A percentile compares a stretch with the other conserved stretches of the same genome.
phyloP scores from a whole-genome alignment of 2,329 filamentous ascomycete species.

The Claviceps sp. region DNA sequence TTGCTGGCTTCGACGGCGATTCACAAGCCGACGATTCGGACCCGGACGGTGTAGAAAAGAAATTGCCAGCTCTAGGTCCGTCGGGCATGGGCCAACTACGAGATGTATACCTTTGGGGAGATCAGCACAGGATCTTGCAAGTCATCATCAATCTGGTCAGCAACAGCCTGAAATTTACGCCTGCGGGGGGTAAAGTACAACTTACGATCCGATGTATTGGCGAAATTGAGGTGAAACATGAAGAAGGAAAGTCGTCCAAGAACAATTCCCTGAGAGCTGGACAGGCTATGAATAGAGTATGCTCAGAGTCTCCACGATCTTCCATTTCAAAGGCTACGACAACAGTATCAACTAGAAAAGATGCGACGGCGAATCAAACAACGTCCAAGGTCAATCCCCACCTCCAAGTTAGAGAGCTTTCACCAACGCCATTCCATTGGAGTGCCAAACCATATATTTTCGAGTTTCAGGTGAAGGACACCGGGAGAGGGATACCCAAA shows the following conservation, averaged over 20 bases:
- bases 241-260: constrained; percentile 37
- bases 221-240: constrained; percentile 33
- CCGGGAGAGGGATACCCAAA: constrained; percentile 71
- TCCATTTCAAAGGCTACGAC: constrained; percentile 28
- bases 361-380: constrained; percentile 40
- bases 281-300: constrained; percentile 30
- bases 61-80: constrained; percentile 47
- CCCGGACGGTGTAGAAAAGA: constrained; percentile 19
- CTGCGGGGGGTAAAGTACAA: constrained; percentile 58
- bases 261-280: constrained; percentile 24
- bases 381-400: constrained; percentile 39
- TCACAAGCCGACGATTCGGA: constrained; percentile 19
- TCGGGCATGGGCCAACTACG: constrained; percentile 55
- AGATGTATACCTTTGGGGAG: constrained; percentile 85
- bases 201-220: constrained; percentile 63
- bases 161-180: constrained; percentile 87
- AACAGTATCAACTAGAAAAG: constrained; percentile 7
- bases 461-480: constrained; percentile 82
- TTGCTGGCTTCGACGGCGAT: constrained; percentile 30
- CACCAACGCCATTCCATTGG: constrained; percentile 45
- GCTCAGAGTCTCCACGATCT: constrained; percentile 37
- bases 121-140: constrained; percentile 80
- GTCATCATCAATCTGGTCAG: constrained; percentile 90
- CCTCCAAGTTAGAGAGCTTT: constrained; percentile 37
- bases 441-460: constrained; percentile 58